These are phyloP conservation scores for Leptographium procerum DNA, from an alignment of 2,329 filamentous ascomycete species.

Conservation along the genomic window DNA sequence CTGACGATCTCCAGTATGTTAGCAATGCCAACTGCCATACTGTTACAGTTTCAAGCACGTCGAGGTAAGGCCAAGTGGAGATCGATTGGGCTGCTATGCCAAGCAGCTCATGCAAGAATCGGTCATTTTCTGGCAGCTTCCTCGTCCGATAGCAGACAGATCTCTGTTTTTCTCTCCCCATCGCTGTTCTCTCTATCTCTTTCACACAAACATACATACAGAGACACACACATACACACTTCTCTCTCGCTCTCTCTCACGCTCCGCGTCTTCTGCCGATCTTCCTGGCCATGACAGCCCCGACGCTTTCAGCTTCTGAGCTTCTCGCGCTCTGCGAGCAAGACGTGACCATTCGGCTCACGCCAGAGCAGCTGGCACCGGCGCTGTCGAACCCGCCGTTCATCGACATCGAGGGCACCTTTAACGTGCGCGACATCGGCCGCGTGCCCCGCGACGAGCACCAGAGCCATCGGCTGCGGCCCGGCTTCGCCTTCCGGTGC, in stretches of 20 bases:
- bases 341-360: slow-evolving; percentile 28
- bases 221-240: too few species aligned
- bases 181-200: not conserved
- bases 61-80: not conserved
- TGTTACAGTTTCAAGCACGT: not conserved
- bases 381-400: slow-evolving; percentile 34
- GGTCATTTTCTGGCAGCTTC: not conserved
- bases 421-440: slow-evolving; percentile 42
- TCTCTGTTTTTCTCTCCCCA: not conserved
- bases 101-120: not conserved
- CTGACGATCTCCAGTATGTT: not conserved
- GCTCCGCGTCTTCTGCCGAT: not conserved
- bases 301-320: slow-evolving; percentile 11
- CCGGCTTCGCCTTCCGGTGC: slow-evolving; percentile 33
- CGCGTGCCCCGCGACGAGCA: slow-evolving; percentile 20
- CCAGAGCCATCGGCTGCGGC: slow-evolving; percentile 20
- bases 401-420: slow-evolving; percentile 31
- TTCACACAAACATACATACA: too few species aligned
- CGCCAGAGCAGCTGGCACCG: slow-evolving; percentile 22
- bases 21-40: not conserved
- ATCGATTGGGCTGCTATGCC: not conserved
- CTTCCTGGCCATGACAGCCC: not conserved
- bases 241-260: too few species aligned
- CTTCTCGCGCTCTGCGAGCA: slow-evolving; percentile 29
- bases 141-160: too few species aligned